Base-by-base conservation (phyloP, 306 rosid species). In the Mimosa pudica region DNA sequence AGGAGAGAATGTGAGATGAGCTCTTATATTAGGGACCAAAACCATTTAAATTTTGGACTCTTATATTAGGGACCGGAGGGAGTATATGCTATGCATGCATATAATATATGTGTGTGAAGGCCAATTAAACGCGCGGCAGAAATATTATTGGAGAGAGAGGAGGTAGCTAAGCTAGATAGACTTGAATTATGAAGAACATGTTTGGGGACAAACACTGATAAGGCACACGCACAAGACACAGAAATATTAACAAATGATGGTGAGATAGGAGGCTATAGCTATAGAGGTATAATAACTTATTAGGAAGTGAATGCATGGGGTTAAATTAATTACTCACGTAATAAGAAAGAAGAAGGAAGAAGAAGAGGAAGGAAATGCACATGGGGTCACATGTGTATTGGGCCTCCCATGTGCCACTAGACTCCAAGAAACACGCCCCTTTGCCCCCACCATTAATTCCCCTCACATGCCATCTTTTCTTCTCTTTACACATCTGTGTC, bases 331-430 rank as follows among this genome's bases (percentile, higher is more conserved):
- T 46, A 46, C 9, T 5, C 8, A 57, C 13, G 72, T 24, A 9
- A 1, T 8, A 10, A 20, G 14, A 8, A 20, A 20, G 65, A 24
- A 60, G 65, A 46, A 46, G 81, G 81, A 49, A 79, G 82, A 64
- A 38, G 67, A 41, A 44, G 57, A 80, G 36, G 13, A 20, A 52
- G 84, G 85, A 78, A 14, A 11, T 52, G 92, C 97, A 92, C 97
- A 92, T 92, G 97, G 97, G 64, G 49, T 84, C 97, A 90, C 97
- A 92, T 92, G 97, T 79, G 67, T 70, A 20, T 84, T 86, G 85
- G 85, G 16, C 35, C 89, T 86, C 71, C 88, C 97, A 92, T 92
- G 97, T 92, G 97, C 93, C 93, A 74, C 89, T 88, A 71, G 7
- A 81, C 65, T 60, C 65, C 65, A 60, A 24, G 65, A 81, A 61